phyloP scores from a whole-genome alignment of 1,139 yeast genomes.

The Candida sp. region DNA sequence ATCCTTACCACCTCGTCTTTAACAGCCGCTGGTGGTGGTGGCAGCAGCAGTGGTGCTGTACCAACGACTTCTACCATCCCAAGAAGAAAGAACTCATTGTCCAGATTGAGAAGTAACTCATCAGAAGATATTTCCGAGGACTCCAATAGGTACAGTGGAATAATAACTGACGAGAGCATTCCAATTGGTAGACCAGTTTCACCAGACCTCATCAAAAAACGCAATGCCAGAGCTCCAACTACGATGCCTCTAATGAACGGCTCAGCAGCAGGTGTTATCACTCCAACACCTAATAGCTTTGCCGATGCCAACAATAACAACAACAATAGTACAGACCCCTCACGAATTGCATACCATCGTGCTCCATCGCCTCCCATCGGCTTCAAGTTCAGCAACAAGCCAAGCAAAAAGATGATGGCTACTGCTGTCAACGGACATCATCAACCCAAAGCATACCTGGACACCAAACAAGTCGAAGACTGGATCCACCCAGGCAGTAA shows the following conservation, averaged over 20 bases:
- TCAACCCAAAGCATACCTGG: constrained; percentile 14
- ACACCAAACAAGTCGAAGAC: constrained; percentile 16
- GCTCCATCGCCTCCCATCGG: constrained; percentile 43
- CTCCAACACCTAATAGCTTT: background rate
- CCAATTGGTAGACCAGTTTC: constrained; percentile 18
- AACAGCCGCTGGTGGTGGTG: constrained; percentile 19
- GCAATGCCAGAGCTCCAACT: constrained; percentile 5
- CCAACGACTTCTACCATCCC: constrained; percentile 11
- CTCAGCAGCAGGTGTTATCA: no score
- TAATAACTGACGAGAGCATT: background rate
- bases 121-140: constrained; percentile 36
- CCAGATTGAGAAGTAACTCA: constrained; percentile 43
- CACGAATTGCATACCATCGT: constrained; percentile 15
- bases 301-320: background rate
- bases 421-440: constrained; percentile 5
- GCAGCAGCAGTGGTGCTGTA: background rate
- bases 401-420: constrained; percentile 3
- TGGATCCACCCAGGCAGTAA: constrained; percentile 11
- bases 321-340: background rate
- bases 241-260: background rate
- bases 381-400: constrained; percentile 18
- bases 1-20: constrained; percentile 37
- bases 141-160: background rate
- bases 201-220: constrained; percentile 22
- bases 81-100: constrained; percentile 31